Evolutionary conservation across 2,329 filamentous ascomycete genomes (phyloP).

Genomic region (Phoma sp.): DNA sequence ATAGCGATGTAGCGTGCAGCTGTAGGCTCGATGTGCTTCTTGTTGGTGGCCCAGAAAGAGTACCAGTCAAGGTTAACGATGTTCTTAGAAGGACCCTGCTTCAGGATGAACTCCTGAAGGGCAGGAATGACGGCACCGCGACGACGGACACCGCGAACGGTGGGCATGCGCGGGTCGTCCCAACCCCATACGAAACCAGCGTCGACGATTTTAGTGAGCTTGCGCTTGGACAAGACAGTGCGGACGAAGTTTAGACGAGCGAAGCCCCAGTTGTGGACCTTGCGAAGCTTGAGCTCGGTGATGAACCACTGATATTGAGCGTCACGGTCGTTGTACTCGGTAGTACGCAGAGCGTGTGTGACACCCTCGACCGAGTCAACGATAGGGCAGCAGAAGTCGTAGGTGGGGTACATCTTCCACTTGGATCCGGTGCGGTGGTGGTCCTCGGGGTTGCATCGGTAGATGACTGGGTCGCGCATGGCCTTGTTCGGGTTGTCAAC

Average conservation of each 20-base stretch:
- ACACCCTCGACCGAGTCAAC: constrained; percentile 82
- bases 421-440: constrained; percentile 80
- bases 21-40: constrained; percentile 59
- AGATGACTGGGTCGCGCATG: constrained; percentile 95
- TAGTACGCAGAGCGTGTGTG: constrained; percentile 81
- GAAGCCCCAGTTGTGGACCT: constrained; percentile 86
- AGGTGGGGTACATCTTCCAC: constrained; percentile 88
- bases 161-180: constrained; percentile 88
- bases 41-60: constrained; percentile 62
- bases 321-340: constrained; percentile 87
- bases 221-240: constrained; percentile 84
- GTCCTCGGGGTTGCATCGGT: constrained; percentile 79
- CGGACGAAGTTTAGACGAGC: constrained; percentile 82
- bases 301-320: constrained; percentile 88
- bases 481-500: constrained; percentile 93
- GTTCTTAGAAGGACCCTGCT: constrained; percentile 83
- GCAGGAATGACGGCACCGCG: constrained; percentile 81
- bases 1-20: constrained; percentile 62
- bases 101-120: constrained; percentile 81
- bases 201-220: constrained; percentile 83
- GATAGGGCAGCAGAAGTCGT: constrained; percentile 84
- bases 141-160: constrained; percentile 77
- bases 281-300: constrained; percentile 72
- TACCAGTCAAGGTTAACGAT: constrained; percentile 86
- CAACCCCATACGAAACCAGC: constrained; percentile 78